Evolutionary conservation across 106 monocot species (phyloP), one percentile per base, ranked within the genome.

Genomic region (Hemerocallis citrina): DNA sequence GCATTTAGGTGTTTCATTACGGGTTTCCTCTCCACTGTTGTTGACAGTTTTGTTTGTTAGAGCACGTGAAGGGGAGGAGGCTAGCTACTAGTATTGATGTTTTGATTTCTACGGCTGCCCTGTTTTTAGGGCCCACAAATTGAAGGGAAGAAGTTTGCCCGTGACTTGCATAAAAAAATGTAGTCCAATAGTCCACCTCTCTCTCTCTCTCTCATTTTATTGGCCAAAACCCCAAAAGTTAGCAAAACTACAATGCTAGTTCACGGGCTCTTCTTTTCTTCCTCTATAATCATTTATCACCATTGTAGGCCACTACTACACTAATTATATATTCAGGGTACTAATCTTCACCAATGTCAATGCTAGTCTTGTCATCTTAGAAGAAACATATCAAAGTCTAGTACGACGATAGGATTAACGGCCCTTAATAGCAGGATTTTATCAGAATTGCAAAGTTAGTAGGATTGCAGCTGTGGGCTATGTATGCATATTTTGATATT

Each of bases 171-270:
- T 6, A 38, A n/a, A n/a, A n/a, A n/a, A n/a, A n/a, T n/a, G n/a
- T 41, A 13, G 41, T 41, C 41, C 15, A 8, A 13, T 13, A 13
- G 41, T 41, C 41, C 41, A 41, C 41, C 41, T 41, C 41, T 41
- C 41, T 41, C n/a, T n/a, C n/a, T n/a, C n/a, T n/a, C n/a, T n/a
- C n/a, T n/a, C n/a, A n/a, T n/a, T n/a, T n/a, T n/a, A n/a, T n/a
- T n/a, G n/a, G n/a, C n/a, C n/a, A n/a, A n/a, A n/a, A n/a, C n/a
- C n/a, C n/a, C n/a, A n/a, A 50, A n/a, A 50, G 10, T 2, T 7
- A 20, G 55, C 55, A 55, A 55, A 55, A 55, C 29, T 55, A 55
- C 55, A 55, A 55, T 24, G 30, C 28, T 30, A 29, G 55, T 55
- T 55, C 55, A 55, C 55, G 55, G 30, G 55, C 7, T 13, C 15